Conservation (phyloP, 495 filamentous ascomycete genomes). For the Zalerion maritima region DNA sequence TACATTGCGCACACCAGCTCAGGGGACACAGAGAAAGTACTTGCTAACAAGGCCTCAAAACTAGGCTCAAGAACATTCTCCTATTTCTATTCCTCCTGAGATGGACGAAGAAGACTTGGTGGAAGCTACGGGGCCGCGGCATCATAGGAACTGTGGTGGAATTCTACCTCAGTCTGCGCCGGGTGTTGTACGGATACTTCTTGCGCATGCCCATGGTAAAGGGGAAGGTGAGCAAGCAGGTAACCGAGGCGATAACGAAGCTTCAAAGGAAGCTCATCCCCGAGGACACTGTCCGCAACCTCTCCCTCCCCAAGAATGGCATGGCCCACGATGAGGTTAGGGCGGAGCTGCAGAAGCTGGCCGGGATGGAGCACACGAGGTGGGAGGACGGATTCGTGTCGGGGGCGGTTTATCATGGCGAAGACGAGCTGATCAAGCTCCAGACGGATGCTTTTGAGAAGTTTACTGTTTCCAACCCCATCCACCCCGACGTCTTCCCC, state of each 20-base stretch:
- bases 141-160: conserved; percentile 63
- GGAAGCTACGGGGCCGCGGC: conserved; percentile 80
- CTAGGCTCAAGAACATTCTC: conserved; percentile 70
- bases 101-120: conserved; percentile 65
- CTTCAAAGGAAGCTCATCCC: conserved; percentile 71
- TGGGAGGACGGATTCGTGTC: conserved; percentile 96
- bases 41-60: too few species aligned
- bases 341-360: conserved; percentile 65
- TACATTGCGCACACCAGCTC: too few species aligned
- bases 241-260: conserved; percentile 57
- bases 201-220: conserved; percentile 73
- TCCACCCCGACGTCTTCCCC: conserved; percentile 97
- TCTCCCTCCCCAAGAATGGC: conserved; percentile 70
- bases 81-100: conserved; percentile 84
- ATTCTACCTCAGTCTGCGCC: conserved; percentile 51
- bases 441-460: conserved; percentile 84
- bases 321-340: conserved; percentile 67
- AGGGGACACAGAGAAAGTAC: too few species aligned
- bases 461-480: conserved; percentile 95
- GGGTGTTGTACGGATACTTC: conserved; percentile 72
- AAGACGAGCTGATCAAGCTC: conserved; percentile 64
- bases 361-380: conserved; percentile 76
- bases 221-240: conserved; percentile 64
- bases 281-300: conserved; percentile 55
- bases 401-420: conserved; percentile 93